Percentiles rank a stretch among this genome's conserved stretches.
These are phyloP conservation scores for Moniliella sp. DNA, from an alignment of 1,284 basidiomycete genomes.

Conservation along the genomic window DNA sequence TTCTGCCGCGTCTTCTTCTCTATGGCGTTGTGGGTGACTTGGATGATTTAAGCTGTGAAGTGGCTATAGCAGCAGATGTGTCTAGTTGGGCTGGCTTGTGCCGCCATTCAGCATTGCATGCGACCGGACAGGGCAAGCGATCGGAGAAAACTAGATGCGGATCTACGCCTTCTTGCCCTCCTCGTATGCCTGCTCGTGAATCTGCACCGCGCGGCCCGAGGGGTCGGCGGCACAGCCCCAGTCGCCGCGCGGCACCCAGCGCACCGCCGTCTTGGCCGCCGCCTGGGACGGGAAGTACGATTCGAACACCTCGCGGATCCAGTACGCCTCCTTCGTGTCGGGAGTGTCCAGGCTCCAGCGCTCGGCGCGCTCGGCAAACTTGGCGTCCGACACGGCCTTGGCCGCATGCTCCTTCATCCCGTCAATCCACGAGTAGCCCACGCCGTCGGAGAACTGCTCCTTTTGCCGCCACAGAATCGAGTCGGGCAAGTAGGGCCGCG, in stretches of 20 bases:
- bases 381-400: slow-evolving; percentile 54
- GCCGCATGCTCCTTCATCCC: slow-evolving; percentile 84
- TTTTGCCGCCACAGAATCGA: slow-evolving; percentile 97
- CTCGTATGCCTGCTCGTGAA: slow-evolving; percentile 73
- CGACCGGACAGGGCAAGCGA: too few species aligned
- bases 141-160: too few species aligned
- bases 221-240: slow-evolving; percentile 92
- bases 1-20: too few species aligned
- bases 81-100: too few species aligned
- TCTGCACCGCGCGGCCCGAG: slow-evolving; percentile 80
- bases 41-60: too few species aligned
- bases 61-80: too few species aligned
- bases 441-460: slow-evolving; percentile 97
- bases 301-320: slow-evolving; percentile 81
- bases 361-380: slow-evolving; percentile 51
- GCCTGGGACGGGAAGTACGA: slow-evolving; percentile 50
- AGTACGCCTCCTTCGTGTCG: slow-evolving; percentile 92
- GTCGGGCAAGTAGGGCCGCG: slow-evolving; percentile 60
- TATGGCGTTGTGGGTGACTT: too few species aligned
- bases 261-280: slow-evolving; percentile 71
- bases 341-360: slow-evolving; percentile 66
- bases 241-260: slow-evolving; percentile 65
- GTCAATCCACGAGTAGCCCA: slow-evolving; percentile 99
- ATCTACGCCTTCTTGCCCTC: too few species aligned
- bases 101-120: too few species aligned